phyloP scores from a whole-genome alignment of 139 green algal genomes.

The Chlorella ohadii region DNA sequence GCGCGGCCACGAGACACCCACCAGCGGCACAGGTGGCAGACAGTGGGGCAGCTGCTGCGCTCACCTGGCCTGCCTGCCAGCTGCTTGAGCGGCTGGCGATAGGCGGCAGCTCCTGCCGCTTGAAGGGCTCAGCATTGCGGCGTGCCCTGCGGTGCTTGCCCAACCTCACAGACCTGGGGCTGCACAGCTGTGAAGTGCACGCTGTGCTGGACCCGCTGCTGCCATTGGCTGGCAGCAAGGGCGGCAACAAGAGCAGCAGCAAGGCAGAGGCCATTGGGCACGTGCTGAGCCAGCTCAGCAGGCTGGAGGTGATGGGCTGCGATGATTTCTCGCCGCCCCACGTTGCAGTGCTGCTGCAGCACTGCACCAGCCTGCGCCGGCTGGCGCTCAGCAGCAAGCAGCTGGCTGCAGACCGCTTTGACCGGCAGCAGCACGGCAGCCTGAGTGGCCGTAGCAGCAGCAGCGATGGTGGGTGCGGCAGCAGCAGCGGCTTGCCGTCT shows the following conservation, averaged over 20 bases:
- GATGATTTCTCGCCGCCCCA: not conserved
- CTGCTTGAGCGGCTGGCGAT: not conserved
- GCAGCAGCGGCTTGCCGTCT: not conserved
- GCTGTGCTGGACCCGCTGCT: not conserved
- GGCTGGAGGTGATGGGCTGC: not conserved
- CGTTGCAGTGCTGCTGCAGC: not conserved
- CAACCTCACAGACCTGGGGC: not conserved
- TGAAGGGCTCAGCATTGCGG: not conserved
- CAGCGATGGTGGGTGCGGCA: not conserved
- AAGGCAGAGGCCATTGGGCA: not conserved
- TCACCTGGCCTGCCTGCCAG: not conserved
- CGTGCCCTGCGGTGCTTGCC: not conserved
- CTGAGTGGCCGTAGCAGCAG: not conserved
- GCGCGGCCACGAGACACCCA: not conserved
- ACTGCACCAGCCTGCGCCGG: constrained; percentile 3
- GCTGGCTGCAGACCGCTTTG: not conserved
- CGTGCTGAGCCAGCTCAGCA: not conserved
- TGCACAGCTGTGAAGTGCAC: not conserved
- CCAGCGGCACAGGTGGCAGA: not conserved
- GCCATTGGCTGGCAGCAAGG: not conserved
- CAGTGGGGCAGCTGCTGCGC: not conserved
- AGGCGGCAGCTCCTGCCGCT: not conserved
- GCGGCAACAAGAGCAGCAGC: not conserved
- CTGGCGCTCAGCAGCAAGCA: not conserved
- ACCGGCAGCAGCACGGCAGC: not conserved